Base-by-base conservation (phyloP, 306 rosid species). In the Cyamopsis tetragonoloba region DNA sequence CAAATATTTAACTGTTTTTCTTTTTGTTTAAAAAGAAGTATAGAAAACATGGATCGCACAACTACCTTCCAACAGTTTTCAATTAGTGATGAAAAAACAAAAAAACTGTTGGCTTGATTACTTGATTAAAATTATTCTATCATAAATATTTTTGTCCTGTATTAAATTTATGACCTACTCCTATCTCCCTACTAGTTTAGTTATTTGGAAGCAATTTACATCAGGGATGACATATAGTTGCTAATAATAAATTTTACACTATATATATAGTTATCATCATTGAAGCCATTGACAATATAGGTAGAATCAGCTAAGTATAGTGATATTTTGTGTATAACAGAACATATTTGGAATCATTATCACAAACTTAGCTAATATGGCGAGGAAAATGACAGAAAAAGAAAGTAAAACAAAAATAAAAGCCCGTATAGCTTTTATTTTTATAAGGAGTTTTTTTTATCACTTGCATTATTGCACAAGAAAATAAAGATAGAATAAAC, bases 151-250 rank as follows among this genome's bases (percentile, higher is more conserved):
- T 32, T 59, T 34, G 50, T 58, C 48, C 50, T 34, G 9, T 35
- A 44, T 50, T 28, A 44, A 58, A 44, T 6, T 7, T 4, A 46
- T 34, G 31, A 26, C 13, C 47, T 12, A 71, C n/a, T n/a, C n/a
- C n/a, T 26, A 24, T 58, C 61, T 71, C 53, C n/a, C n/a, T n/a
- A n/a, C n/a, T 71, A 71, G 51, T 54, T 15, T 60, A 20, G 23
- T 30, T 46, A 34, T 34, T 71, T 32, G 23, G 34, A 62, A 48
- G 46, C 62, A 48, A 35, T 61, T 38, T 48, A 26, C 70, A 37
- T 61, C 70, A 10, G 3, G 7, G 23, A 55, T 58, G 68, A 37
- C 70, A 61, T 57, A 31, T 32, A 56, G 35, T 70, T 53, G 23
- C 42, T 26, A 14, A 8, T 1, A 28, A 11, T 17, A 41, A 69